Base-by-base conservation (phyloP, 2,329 filamentous ascomycete genomes). In the Westerdykella aurantiaca region DNA sequence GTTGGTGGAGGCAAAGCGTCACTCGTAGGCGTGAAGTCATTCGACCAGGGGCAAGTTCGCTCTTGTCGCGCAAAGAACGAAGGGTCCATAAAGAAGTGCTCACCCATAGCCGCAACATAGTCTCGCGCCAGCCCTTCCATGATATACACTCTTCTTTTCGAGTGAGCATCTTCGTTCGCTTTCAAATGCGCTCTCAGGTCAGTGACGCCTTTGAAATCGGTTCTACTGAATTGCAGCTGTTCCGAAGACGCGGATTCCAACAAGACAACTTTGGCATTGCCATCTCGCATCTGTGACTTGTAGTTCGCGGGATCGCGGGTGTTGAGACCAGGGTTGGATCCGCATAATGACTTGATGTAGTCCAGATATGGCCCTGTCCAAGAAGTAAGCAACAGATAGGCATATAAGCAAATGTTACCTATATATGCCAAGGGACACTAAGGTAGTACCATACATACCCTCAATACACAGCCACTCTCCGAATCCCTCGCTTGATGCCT, bases 41-140 rank as follows among this genome's bases (percentile, higher is more conserved):
- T 64, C 18, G 57, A 61, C 62, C 62, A 66, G 1, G 64, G 56
- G 37, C 61, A 64, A 6, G 61, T 64, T 23, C 62, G 51, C 41
- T 66, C 62, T 42, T 66, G 62, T 2, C 60, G 49, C 34, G 56
- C 45, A 37, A 63, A 66, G 40, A 66, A 64, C 0, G 52, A 52
- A 2, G 62, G 62, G 9, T 66, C 53, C 61, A 66, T 66, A 43
- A 55, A 63, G 38, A 66, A 64, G 37, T 60, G 57, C 1, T 51
- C 56, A 10, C 62, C 62, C 6, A 64, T 45, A 1, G 53, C 43
- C 6, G 59, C 47, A 2, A 64, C 47, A 39, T 52, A 64, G 17
- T 62, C 60, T n/a, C 50, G 53, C 1, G 57, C 60, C 4, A 64
- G 40, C 0, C 62, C 61, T 44, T 66, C 62, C 59, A 66, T 60